Conservation (phyloP, 306 rosid species). For the Cucurbita argyrosperma region DNA sequence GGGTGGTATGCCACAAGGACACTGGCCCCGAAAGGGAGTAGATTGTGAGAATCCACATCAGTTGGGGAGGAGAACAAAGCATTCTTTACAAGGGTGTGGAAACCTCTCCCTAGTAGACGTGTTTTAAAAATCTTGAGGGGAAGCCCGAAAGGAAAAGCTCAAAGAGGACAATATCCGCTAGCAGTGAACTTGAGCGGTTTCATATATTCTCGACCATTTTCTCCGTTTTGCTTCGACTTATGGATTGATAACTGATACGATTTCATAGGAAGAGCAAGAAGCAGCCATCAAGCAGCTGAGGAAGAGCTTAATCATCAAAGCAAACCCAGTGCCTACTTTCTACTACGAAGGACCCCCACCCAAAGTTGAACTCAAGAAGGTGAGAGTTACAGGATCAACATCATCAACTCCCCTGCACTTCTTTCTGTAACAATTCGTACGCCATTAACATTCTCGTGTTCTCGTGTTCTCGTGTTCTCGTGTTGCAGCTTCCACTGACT, state of each 20-base stretch:
- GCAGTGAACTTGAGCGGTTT: too few species aligned
- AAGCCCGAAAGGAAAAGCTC: too few species aligned
- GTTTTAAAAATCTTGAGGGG: too few species aligned
- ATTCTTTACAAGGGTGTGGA: too few species aligned
- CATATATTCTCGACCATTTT: not conserved
- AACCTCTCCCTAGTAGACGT: too few species aligned
- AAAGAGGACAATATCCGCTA: too few species aligned
- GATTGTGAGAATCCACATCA: too few species aligned
- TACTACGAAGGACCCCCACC: constrained; percentile 87
- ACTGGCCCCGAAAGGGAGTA: too few species aligned
- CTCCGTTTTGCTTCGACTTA: not conserved
- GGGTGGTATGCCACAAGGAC: too few species aligned
- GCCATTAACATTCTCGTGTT: not conserved
- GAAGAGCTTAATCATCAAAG: constrained; percentile 73
- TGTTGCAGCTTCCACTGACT: constrained; percentile 67
- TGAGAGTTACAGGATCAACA: constrained; percentile 5
- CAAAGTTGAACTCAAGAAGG: constrained; percentile 78
- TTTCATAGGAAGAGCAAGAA: constrained; percentile 79
- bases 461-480: not conserved
- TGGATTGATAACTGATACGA: not conserved
- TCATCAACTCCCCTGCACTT: not conserved
- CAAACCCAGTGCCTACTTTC: constrained; percentile 93
- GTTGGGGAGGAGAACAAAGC: too few species aligned
- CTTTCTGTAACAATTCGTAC: not conserved
- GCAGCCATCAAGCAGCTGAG: constrained; percentile 79